A percentile compares a stretch with the other conserved stretches of the same genome.
These are phyloP conservation scores for Panellus pusillus DNA, from an alignment of 768 basidiomycete species.

Conservation along the genomic window DNA sequence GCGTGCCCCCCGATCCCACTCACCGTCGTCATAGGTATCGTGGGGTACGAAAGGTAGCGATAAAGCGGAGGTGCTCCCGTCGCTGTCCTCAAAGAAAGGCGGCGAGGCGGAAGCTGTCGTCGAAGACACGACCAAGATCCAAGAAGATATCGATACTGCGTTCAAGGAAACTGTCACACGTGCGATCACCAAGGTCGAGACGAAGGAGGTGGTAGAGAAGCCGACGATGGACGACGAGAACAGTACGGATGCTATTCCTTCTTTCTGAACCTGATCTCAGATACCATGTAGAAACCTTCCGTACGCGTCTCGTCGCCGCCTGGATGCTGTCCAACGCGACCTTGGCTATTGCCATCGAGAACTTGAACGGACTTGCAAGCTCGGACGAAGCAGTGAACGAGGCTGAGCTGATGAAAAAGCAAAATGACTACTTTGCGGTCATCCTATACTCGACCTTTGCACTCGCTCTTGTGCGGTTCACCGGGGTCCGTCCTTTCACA, in stretches of 20 bases:
- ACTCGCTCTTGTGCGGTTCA: conserved; percentile 55
- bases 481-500: conserved; percentile 43
- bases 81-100: conserved; percentile 56
- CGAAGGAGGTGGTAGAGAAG: conserved; percentile 56
- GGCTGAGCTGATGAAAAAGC: conserved; percentile 29
- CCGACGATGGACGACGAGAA: conserved; percentile 80
- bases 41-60: conserved; percentile 97
- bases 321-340: conserved; percentile 70
- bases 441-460: conserved; percentile 62
- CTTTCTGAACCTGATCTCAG: neutral
- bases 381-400: neutral
- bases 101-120: conserved; percentile 64
- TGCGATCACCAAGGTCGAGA: conserved; percentile 64
- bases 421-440: conserved; percentile 57
- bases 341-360: conserved; percentile 60
- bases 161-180: conserved; percentile 84
- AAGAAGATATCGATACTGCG: conserved; percentile 76
- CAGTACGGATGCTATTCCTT: conserved; percentile 28
- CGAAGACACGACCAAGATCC: conserved; percentile 69
- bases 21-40: conserved; percentile 54
- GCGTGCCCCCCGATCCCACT: neutral
- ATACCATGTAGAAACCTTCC: conserved; percentile 55
- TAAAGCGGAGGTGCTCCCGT: conserved; percentile 84
- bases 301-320: conserved; percentile 71
- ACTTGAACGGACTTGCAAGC: conserved; percentile 40